Base-by-base conservation (phyloP, 805 yeast genomes). In the Yamadazyma ubonensis region DNA sequence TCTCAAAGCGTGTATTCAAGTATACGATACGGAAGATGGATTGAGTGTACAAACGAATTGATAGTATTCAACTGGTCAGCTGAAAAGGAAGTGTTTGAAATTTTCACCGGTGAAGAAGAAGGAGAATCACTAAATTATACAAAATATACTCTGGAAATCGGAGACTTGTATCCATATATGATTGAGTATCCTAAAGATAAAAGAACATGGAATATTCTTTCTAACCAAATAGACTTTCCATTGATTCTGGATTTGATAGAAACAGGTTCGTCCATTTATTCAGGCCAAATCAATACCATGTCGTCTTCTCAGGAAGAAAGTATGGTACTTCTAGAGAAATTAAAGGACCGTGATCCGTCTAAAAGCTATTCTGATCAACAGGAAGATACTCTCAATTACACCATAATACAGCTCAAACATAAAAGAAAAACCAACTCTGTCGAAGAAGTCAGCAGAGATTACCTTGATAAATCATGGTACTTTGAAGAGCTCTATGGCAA, bases 401-500 rank as follows among this genome's bases (percentile, higher is more conserved):
- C 76, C 0, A 49, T 58, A 3, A 59, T 78, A 5, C 71, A 76
- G 38, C 56, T 67, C 38, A 67, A 65, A 27, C 47, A 53, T n/a
- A 55, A 67, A 31, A 55, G 70, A 10, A 61, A 63, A 3, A 20
- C 14, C 8, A 22, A 18, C 8, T 8, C 37, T 10, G 17, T 67
- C 0, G 59, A 61, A 3, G 70, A 71, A 35, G 56, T 70, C 17
- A 81, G 86, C 20, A 52, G 59, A 5, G 78, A 76, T 43, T 74
- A 72, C 11, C 44, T 76, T 12, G 91, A 86, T 54, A 76, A 79
- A 48, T 67, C 84, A 1, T 78, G 86, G 81, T 78, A 76, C 49
- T 50, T 83, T 10, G 49, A 59, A 14, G 46, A 64, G 25, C 51
- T 75, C 6, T 70, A 55, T 29, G 63, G 63, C 17, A 50, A 48